Evolutionary conservation across 805 yeast genomes (phyloP), one percentile per base, ranked within the genome.

Genomic region (Metschnikowia koreensis): DNA sequence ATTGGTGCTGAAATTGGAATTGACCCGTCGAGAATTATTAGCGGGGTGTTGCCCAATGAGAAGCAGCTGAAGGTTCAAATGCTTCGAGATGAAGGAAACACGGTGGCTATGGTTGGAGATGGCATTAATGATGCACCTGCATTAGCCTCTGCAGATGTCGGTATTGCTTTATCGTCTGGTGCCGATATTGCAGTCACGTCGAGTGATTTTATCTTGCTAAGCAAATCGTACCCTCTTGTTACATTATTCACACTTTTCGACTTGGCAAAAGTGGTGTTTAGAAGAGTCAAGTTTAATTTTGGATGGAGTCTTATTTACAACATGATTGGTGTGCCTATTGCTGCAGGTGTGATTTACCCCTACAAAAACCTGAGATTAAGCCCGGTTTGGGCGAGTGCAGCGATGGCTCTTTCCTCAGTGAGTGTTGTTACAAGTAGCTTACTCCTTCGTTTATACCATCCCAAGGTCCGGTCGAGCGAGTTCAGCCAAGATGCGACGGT

Each of bases 61-160:
- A 88, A 88, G 65, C 85, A 88, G 7, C 77, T 73, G 27, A 79
- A 81, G 60, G 71, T 87, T 38, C 71, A 75, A 55, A 73, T 79
- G 75, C 72, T 87, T 11, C 86, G 84, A 60, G 63, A 68, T 39
- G 41, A 54, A 9, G 59, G 63, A 3, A 62, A 61, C 1, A 61
- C 62, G 2, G 67, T 70, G 22, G 91, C 89, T 0, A 86, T 87
- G 92, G 84, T 87, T 8, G 94, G 94, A 9, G 94, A 87, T 60
- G 94, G 94, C 17, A 82, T 87, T 34, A 88, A 87, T 64, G 94
- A 88, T 66, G 90, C 94, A 0, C 93, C 93, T 1, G 89, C 94
- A 0, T 69, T 88, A 47, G 80, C 90, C 3, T 71, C 80, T 1
- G 89, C 94, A 0, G 89, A 86, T 67, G 83, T 88, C 17, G 94